Conservation (phyloP, 441 rosid genomes). For the Flueggea neowawraea region DNA sequence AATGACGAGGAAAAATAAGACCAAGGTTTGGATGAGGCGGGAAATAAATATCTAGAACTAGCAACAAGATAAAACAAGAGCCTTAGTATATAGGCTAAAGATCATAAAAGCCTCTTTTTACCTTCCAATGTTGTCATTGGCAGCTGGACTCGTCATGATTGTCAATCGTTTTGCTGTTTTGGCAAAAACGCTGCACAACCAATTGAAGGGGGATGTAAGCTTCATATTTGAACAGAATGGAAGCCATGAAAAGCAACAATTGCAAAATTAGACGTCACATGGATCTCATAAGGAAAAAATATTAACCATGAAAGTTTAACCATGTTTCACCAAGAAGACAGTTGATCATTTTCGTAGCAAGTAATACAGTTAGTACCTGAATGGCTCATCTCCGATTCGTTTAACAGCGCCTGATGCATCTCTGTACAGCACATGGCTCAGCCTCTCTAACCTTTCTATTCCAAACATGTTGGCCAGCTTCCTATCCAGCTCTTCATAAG, state of each 20-base stretch:
- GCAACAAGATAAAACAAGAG: too few relatives aligned
- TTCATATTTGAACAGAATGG: background rate
- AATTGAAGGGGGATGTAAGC: background rate
- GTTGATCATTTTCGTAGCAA: too few relatives aligned
- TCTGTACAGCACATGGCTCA: conserved; percentile 58
- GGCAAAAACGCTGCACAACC: conserved; percentile 49
- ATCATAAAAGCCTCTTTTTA: conserved; percentile 18
- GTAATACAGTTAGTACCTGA: conserved; percentile 46
- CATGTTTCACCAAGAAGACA: too few relatives aligned
- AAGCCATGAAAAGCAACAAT: background rate
- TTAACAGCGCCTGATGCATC: conserved; percentile 59
- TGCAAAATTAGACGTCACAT: too few relatives aligned
- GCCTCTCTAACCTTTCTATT: conserved; percentile 57
- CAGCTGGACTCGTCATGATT: conserved; percentile 49
- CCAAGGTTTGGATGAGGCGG: too few relatives aligned
- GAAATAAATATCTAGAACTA: too few relatives aligned
- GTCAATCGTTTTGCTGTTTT: conserved; percentile 73
- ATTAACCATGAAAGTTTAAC: too few relatives aligned
- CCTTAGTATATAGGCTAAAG: too few relatives aligned
- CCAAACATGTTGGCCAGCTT: conserved; percentile 72
- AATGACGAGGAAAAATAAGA: too few relatives aligned
- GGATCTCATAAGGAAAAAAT: background rate
- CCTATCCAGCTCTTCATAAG: conserved; percentile 72
- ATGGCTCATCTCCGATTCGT: conserved; percentile 76
- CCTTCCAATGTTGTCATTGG: conserved; percentile 53